phyloP scores from a whole-genome alignment of 1,284 basidiomycete genomes.

The Leccinum pallidistipes region DNA sequence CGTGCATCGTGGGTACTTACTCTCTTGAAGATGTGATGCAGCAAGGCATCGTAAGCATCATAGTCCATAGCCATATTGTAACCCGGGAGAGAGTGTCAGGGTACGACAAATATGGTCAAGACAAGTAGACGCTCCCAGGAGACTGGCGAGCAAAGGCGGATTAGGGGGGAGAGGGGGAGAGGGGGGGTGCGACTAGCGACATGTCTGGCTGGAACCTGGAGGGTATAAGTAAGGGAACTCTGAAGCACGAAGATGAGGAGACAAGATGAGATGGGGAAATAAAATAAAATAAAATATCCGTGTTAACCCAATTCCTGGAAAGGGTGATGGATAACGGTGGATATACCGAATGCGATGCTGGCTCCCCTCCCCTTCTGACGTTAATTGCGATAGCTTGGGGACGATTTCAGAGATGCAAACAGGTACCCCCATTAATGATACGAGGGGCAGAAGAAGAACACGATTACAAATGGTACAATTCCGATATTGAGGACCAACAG shows the following conservation, averaged over 20 bases:
- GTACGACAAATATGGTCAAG: constrained; percentile 27
- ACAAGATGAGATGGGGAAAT: not conserved
- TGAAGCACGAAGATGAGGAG: constrained; percentile 1
- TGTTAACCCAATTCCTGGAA: constrained; percentile 10
- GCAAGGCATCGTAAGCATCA: constrained; percentile 35
- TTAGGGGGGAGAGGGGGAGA: not conserved
- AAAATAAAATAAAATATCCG: not conserved
- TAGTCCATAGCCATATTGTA: constrained; percentile 34
- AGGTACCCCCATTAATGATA: constrained; percentile 8
- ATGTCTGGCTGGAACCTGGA: not conserved
- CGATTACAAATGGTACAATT: constrained; percentile 14
- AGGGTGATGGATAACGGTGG: not conserved
- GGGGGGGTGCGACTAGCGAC: constrained; percentile 3
- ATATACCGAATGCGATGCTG: constrained; percentile 6
- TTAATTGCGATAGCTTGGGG: constrained; percentile 22
- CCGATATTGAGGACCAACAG: constrained; percentile 20
- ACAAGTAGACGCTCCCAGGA: constrained; percentile 10
- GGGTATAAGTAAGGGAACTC: constrained; percentile 27
- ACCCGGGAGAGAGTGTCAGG: constrained; percentile 6
- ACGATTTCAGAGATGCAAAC: constrained; percentile 4
- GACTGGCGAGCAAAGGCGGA: not conserved
- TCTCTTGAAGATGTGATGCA: constrained; percentile 35
- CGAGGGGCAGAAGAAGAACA: constrained; percentile 2
- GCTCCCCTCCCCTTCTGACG: constrained; percentile 9
- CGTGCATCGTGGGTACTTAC: constrained; percentile 8